A percentile compares a stretch with the other conserved stretches of the same genome.
phyloP scores from a whole-genome alignment of 2,329 filamentous ascomycete species.

The Rhynchosporium graminicola region DNA sequence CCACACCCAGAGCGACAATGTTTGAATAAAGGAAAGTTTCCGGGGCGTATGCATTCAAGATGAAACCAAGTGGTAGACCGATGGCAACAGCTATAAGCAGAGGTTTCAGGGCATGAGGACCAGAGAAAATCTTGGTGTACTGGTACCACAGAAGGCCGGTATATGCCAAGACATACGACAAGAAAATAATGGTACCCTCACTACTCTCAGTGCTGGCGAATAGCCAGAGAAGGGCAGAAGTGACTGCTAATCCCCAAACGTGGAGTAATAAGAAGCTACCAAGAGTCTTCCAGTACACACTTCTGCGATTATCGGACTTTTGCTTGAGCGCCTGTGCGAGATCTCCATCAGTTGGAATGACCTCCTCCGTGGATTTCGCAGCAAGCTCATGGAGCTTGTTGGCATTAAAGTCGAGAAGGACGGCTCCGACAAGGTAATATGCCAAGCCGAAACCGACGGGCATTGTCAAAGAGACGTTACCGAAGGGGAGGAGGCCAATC shows the following conservation, averaged over 20 bases:
- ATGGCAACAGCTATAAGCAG: slow-evolving; percentile 48
- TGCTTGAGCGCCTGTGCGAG: slow-evolving; percentile 41
- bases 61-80: slow-evolving; percentile 49
- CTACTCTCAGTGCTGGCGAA: slow-evolving; percentile 44
- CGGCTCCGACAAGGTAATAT: slow-evolving; percentile 58
- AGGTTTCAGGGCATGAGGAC: slow-evolving; percentile 51
- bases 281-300: slow-evolving; percentile 53
- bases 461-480: slow-evolving; percentile 40
- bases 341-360: slow-evolving; percentile 47
- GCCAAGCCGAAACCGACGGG: slow-evolving; percentile 56
- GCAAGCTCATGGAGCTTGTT: slow-evolving; percentile 49
- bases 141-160: slow-evolving; percentile 51
- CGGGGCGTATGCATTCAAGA: slow-evolving; percentile 44
- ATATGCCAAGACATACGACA: slow-evolving; percentile 32
- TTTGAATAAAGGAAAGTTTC: slow-evolving; percentile 46
- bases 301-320: slow-evolving; percentile 36
- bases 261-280: slow-evolving; percentile 51
- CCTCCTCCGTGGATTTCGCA: slow-evolving; percentile 45
- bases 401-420: slow-evolving; percentile 56
- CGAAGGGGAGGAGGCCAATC: slow-evolving; percentile 43
- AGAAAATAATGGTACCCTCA: slow-evolving; percentile 26
- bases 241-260: slow-evolving; percentile 53
- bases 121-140: slow-evolving; percentile 49
- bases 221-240: slow-evolving; percentile 51
- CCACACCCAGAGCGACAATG: slow-evolving; percentile 49